Base-by-base conservation (phyloP, 1,284 basidiomycete genomes). In the Peniophora sp. region DNA sequence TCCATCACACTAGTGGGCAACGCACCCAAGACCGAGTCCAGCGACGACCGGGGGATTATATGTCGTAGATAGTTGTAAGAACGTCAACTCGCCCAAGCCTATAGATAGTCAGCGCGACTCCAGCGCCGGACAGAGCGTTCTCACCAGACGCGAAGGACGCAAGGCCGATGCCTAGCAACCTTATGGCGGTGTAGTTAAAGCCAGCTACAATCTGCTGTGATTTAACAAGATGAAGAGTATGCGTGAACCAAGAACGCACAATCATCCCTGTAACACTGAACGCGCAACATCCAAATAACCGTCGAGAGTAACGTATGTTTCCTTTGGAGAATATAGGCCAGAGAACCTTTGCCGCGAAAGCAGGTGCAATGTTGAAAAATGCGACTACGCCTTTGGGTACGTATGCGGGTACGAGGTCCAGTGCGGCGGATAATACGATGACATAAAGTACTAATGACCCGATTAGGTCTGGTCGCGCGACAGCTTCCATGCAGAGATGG, bases 61-160 rank as follows among this genome's bases (percentile, higher is more conserved):
- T 0, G 88, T 86, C 0, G 95, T 97, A 0, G 93, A 92, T 2
- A 97, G 72, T 69, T 99, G 96, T 2, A 99, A 71, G 63, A 93
- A 98, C 1, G 95, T 98, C 54, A 99, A 67, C 67, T 99, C 96
- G 12, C 97, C 96, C 5, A 99, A 72, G 2, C 90, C 90, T 85
- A 45, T 39, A 34, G 17, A 39, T 23, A 46, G 36, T 41, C 59
- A 45, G 54, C 45, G 27, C 11, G 11, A 16, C 41, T 46, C 24
- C 27, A 51, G 22, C 20, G 22, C 8, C 41, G 3, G 22, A 47
- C n/a, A 16, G 50, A 34, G 43, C n/a, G 27, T 1, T 49, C 64
- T 49, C 55, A 80, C 93, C 93, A 11, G 89, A 91, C 0, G 92
- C 91, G 62, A 98, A 92, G 0, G 91, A 94, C 0, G 97, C 94